Evolutionary conservation across 192 early-diverging fungal genomes (phyloP).

Genomic region (Entomortierella beljakovae): DNA sequence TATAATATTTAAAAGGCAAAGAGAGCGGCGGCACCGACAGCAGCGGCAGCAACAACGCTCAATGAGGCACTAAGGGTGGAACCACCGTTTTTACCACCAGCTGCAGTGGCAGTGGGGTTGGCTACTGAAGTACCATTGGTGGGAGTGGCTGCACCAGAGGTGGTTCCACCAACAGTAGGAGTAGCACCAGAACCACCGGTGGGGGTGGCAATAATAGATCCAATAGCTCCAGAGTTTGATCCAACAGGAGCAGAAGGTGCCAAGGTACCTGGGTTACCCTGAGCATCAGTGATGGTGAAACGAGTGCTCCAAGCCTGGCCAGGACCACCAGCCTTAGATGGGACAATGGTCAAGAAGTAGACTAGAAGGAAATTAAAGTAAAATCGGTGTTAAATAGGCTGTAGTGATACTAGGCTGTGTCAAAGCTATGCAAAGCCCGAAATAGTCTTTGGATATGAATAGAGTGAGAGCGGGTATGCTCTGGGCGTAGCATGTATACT

Average conservation of each 20-base stretch:
- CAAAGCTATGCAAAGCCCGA: too few relatives aligned
- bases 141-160: conserved; percentile 6
- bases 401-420: too few relatives aligned
- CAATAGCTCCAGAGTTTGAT: conserved; percentile 39
- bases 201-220: conserved; percentile 16
- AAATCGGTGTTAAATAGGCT: neutral
- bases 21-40: conserved; percentile 31
- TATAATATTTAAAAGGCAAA: conserved; percentile 4
- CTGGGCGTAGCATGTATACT: neutral
- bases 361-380: conserved; percentile 10
- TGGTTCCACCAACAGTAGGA: neutral
- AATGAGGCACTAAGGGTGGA: conserved; percentile 17
- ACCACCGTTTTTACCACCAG: conserved; percentile 7
- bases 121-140: neutral
- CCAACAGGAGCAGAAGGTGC: conserved; percentile 11
- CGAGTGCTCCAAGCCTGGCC: conserved; percentile 36
- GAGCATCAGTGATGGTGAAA: conserved; percentile 46
- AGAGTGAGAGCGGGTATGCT: neutral
- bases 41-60: conserved; percentile 15
- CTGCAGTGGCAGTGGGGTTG: conserved; percentile 1
- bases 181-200: neutral
- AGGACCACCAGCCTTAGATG: neutral
- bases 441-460: neutral
- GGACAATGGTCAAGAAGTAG: conserved; percentile 37
- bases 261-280: conserved; percentile 22